Conservation (phyloP, 768 basidiomycete genomes). For the Russula ochroleuca region DNA sequence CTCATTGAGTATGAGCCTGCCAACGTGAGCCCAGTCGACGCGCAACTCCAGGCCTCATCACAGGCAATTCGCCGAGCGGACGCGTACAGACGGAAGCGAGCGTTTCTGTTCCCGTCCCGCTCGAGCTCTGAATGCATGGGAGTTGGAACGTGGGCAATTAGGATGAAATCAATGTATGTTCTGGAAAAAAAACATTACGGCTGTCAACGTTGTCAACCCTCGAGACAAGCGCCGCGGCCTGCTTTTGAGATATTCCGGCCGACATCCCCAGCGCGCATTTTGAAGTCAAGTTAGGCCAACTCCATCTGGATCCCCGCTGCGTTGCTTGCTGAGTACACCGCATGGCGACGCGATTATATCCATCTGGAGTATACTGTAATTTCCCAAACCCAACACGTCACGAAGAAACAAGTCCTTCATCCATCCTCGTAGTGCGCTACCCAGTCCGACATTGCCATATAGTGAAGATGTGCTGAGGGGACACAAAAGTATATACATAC, state of each 20-base stretch:
- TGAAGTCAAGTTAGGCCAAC: slow-evolving; percentile 18
- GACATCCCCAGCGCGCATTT: slow-evolving; percentile 20
- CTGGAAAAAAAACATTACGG: slow-evolving; percentile 42
- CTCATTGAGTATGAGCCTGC: too few relatives aligned
- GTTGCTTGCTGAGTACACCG: too few relatives aligned
- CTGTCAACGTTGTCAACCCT: too few relatives aligned
- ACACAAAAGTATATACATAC: neutral
- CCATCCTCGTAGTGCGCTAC: neutral
- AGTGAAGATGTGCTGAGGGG: neutral
- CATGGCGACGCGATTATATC: neutral
- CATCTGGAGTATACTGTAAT: neutral
- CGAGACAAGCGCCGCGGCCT: slow-evolving; percentile 44
- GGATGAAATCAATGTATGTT: slow-evolving; percentile 12
- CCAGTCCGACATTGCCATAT: neutral
- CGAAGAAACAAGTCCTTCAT: neutral
- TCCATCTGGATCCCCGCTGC: neutral
- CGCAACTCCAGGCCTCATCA: slow-evolving; percentile 41
- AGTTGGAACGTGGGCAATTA: slow-evolving; percentile 31
- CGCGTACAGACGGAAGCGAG: slow-evolving; percentile 25
- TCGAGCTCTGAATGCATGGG: slow-evolving; percentile 36
- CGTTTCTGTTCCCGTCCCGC: slow-evolving; percentile 37
- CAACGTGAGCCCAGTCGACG: too few relatives aligned
- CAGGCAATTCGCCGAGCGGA: slow-evolving; percentile 31
- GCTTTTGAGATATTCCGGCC: neutral
- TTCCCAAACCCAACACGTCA: neutral